A percentile compares a stretch with the other conserved stretches of the same genome.
phyloP scores from a whole-genome alignment of 2,329 filamentous ascomycete species.

The Beauveria bassiana region DNA sequence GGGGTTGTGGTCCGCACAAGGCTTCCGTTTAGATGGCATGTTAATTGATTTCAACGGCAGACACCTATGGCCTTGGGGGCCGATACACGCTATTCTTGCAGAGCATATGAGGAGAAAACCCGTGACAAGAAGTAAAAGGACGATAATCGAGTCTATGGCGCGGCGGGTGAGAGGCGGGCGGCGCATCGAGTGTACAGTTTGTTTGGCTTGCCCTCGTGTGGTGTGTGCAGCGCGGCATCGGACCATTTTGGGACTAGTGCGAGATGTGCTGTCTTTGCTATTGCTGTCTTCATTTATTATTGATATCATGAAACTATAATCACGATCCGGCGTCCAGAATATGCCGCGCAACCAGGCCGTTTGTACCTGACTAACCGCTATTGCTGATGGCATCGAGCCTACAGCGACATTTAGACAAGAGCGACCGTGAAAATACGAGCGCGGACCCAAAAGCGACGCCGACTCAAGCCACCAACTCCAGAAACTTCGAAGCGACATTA shows the following conservation, averaged over 20 bases:
- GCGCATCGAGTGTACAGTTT: not conserved
- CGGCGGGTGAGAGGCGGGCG: not conserved
- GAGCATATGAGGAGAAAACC: too few species aligned
- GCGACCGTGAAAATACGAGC: not conserved
- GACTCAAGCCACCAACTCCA: not conserved
- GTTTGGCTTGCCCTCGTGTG: not conserved
- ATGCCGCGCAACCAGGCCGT: not conserved
- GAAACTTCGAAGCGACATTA: not conserved
- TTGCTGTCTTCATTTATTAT: too few species aligned
- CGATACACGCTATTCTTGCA: not conserved
- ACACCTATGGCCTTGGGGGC: not conserved
- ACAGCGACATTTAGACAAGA: not conserved
- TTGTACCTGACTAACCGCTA: not conserved
- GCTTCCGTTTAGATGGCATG: too few species aligned
- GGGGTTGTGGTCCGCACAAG: too few species aligned
- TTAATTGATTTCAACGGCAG: not conserved
- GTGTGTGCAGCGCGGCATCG: not conserved
- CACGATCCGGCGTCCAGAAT: not conserved
- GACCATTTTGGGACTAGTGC: not conserved
- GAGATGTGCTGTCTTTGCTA: too few species aligned
- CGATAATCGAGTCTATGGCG: not conserved
- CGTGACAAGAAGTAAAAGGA: not conserved
- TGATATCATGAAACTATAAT: not conserved
- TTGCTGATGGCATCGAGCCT: not conserved
- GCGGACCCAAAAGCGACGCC: not conserved